Conservation (phyloP, 2,329 filamentous ascomycete genomes). For the Claviceps digitariae region DNA sequence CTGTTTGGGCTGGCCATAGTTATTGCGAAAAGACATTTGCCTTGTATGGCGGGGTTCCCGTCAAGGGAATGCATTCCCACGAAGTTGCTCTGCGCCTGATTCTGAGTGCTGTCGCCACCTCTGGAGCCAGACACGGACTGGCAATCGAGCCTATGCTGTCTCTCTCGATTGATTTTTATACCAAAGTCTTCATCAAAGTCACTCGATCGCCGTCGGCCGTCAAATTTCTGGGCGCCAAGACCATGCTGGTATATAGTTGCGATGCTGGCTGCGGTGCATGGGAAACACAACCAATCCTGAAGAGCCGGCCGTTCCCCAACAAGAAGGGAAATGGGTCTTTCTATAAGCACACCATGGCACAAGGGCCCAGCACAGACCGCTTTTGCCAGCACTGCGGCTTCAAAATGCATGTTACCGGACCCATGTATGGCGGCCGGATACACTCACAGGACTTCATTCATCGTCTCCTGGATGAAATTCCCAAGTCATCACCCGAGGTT, state of each 20-base stretch:
- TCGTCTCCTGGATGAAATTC: slow-evolving; percentile 60
- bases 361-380: slow-evolving; percentile 52
- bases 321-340: slow-evolving; percentile 57
- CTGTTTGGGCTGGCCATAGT: slow-evolving; percentile 84
- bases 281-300: slow-evolving; percentile 66
- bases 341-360: slow-evolving; percentile 66
- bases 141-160: slow-evolving; percentile 83
- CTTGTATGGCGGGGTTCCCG: slow-evolving; percentile 79
- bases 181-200: slow-evolving; percentile 75
- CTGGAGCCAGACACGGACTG: slow-evolving; percentile 74
- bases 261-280: slow-evolving; percentile 86
- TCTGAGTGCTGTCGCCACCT: slow-evolving; percentile 64
- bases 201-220: slow-evolving; percentile 69
- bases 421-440: slow-evolving; percentile 87
- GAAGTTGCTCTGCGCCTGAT: slow-evolving; percentile 83
- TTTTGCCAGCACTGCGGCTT: slow-evolving; percentile 72
- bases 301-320: slow-evolving; percentile 50
- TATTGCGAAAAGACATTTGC: slow-evolving; percentile 91
- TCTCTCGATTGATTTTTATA: slow-evolving; percentile 92
- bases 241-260: slow-evolving; percentile 87
- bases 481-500: slow-evolving; percentile 48
- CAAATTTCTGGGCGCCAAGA: slow-evolving; percentile 82
- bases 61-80: slow-evolving; percentile 76
- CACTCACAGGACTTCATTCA: slow-evolving; percentile 77
- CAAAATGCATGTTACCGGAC: slow-evolving; percentile 78